These are phyloP conservation scores for cucumber (Cucumis sativus) DNA, from an alignment of 306 rosid species.

Conservation along the genomic window Cucumber_9930_V3 NC_026659.2:28662501-28663000, in stretches of 20 bases:
- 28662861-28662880: too few relatives aligned
- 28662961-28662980: too few relatives aligned
- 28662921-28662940: background rate
- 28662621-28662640: background rate
- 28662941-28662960: too few relatives aligned
- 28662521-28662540: background rate
- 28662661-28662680: background rate
- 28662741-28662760: background rate
- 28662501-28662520: background rate
- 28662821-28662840: too few relatives aligned
- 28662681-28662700: background rate
- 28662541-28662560: background rate
- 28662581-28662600: slow-evolving; percentile 5
- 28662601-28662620: background rate
- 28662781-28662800: too few relatives aligned
- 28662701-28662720: background rate
- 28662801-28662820: too few relatives aligned
- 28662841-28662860: too few relatives aligned
- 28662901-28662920: too few relatives aligned
- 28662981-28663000: background rate
- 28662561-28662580: background rate
- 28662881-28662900: background rate
- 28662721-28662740: background rate
- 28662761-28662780: too few relatives aligned
- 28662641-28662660: background rate